These are phyloP conservation scores for Fusarium miscanthi DNA, from an alignment of 2,329 filamentous ascomycete genomes.

Conservation along the genomic window DNA sequence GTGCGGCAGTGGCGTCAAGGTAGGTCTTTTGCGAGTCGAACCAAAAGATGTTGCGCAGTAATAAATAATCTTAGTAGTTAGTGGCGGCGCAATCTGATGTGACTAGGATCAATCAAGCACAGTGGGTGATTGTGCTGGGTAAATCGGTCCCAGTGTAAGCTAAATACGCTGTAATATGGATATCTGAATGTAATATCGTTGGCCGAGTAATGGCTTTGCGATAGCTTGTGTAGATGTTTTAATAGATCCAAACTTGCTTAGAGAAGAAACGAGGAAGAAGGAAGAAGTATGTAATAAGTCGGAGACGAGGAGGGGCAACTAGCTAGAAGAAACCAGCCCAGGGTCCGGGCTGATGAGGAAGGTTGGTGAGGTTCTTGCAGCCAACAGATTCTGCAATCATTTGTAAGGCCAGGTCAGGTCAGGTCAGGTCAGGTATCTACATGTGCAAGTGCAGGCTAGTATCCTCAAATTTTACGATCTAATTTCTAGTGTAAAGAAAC, in stretches of 20 bases:
- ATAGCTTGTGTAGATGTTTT: neutral
- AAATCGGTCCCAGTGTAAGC: constrained; percentile 23
- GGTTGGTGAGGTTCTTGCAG: constrained; percentile 19
- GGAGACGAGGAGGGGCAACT: constrained; percentile 20
- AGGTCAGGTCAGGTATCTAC: neutral
- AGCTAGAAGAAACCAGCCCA: constrained; percentile 11
- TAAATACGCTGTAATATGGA: constrained; percentile 13
- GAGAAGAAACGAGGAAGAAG: constrained; percentile 6
- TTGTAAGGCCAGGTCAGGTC: neutral
- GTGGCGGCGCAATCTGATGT: constrained; percentile 32
- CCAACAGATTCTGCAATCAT: constrained; percentile 28
- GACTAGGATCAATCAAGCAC: constrained; percentile 23
- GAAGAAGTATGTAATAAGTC: constrained; percentile 6
- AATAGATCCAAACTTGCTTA: constrained; percentile 7
- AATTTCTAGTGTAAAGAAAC: neutral
- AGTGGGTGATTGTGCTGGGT: neutral
- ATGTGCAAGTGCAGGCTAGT: constrained; percentile 5
- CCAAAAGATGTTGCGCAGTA: constrained; percentile 38
- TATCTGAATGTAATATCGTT: constrained; percentile 15
- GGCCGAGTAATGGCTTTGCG: constrained; percentile 24
- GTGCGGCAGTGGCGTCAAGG: constrained; percentile 31
- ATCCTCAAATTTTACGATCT: neutral
- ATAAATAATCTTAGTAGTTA: neutral
- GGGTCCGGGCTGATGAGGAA: constrained; percentile 31
- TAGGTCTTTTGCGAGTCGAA: constrained; percentile 36